Evolutionary conservation across 2,329 filamentous ascomycete species (phyloP), one percentile per base, ranked within the genome.

Genomic region (Ceratocystiopsis sp.): DNA sequence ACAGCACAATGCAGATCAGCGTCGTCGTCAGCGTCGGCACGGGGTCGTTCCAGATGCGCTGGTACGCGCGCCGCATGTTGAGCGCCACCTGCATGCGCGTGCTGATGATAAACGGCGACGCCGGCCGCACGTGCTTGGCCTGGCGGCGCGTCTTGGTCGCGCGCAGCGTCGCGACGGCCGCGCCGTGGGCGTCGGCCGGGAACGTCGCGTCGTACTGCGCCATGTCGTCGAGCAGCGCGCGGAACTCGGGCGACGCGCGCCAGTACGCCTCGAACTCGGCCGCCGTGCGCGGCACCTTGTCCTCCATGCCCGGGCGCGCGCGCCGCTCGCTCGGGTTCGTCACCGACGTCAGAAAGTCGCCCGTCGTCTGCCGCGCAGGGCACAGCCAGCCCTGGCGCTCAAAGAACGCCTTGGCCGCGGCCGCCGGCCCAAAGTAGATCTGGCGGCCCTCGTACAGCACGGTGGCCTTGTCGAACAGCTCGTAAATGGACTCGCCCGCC

Each of bases 1-100:
- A 44, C 10, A 50, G 83, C 45, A 78, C 71, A 45, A 89, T 60
- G 52, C 86, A 82, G 55, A 85, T 84, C 59, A 85, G 81, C 46
- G 81, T 69, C 51, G 89, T 91, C 36, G 82, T 89, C 57, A 77
- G 79, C 1, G 91, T 66, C 0, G 81, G 80, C 1, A 76, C 76
- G 49, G 71, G 78, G 59, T 93, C 82, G 38, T 83, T 83, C 55
- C 73, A 72, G 17, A 86, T 71, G 21, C 93, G 70, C 80, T 83
- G 87, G 48, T 85, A 78, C 57, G 91, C 81, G 34, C 84, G 73
- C 12, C 77, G 56, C 48, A 71, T 70, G 55, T 72, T 72, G 15
- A 67, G 50, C 0, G 61, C 55, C 15, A 69, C 66, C 18, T 66
- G 65, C 0, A 66, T 61, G 3, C 62, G 55, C 57, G 78, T 86